Evolutionary conservation across 129 eudicot species (phyloP), one percentile per base, ranked within the genome.

Genomic region (Centrapalus pauciflorus): DNA sequence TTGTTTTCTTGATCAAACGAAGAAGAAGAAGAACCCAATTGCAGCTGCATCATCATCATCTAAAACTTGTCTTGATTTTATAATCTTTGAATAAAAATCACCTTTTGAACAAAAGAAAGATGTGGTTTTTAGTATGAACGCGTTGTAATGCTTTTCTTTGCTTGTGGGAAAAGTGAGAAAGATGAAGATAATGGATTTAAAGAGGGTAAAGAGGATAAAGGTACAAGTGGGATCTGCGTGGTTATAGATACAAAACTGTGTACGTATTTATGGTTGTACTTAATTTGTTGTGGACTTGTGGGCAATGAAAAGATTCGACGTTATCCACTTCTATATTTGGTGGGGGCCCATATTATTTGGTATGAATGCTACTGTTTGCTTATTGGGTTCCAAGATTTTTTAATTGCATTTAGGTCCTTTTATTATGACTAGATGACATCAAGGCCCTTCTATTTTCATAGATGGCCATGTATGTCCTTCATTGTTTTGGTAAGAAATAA

Each of bases 21-120:
- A 77, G 56, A 67, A 72, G 79, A 66, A 77, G 56, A 67, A 72
- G 73, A 77, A 55, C 81, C 85, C 87, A 87, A 79, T 11, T 69
- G 51, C 70, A 66, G 52, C 27, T 64, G 57, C 40, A 41, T 64
- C 70, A 55, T 62, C 35, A 19, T 24, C 55, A 26, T 62, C 29
- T 45, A 5, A 13, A 34, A 19, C 20, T 43, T 23, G 13, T 54
- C 10, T 61, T 5, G 24, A 26, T 9, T 38, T 28, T 16, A 46
- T 10, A 43, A 24, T 48, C 56, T 73, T n/a, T 55, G 45, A 73
- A 63, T 7, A 72, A n/a, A 26, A 60, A 61, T 60, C 66, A 32
- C 26, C 49, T 68, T 72, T 57, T 52, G 69, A 35, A 43, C 29
- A 43, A 23, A 56, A 52, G 32, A 40, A 37, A 49, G 43, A 34